Base-by-base conservation (phyloP, 805 yeast genomes). In the Candida vaughaniae region DNA sequence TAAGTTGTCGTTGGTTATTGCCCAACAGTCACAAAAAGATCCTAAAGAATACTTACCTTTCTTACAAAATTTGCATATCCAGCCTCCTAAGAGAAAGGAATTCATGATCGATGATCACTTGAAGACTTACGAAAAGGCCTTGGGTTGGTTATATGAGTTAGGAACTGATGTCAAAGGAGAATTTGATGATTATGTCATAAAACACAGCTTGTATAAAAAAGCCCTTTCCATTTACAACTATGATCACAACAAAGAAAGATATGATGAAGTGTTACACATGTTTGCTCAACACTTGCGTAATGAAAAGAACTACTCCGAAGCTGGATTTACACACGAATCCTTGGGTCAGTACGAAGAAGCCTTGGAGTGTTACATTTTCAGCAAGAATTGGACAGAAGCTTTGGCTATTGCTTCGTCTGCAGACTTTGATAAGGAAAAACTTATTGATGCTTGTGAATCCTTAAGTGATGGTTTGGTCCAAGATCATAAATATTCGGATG, bases 11-110 rank as follows among this genome's bases (percentile, higher is more conserved):
- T 71, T 93, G 39, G 71, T 75, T 9, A 81, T 93, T 41, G 99
- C 99, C 0, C 98, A 95, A 57, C 93, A 89, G 53, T 89, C 97
- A 0, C 98, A 91, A 60, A 90, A 84, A 71, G 99, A 93, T 64
- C 99, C 99, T 16, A 88, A 90, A 53, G 99, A 93, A 60, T 93
- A 93, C 50, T 66, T 93, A 35, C 96, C 99, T 35, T 93, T 93
- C 60, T 71, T 93, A 47, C 95, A 88, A 53, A 73, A 80, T 32
- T 67, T 93, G 36, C 83, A 86, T 47, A 77, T 75, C 27, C 85
- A 83, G 58, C 64, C 76, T 1, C 81, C 77, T 5, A 59, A 79
- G 38, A 77, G 95, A 42, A 78, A 81, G 47, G 73, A 76, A 53
- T 90, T 86, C 53, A 59, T 79, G 53, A 85, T 93, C 48, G 98